phyloP scores from a whole-genome alignment of 2,329 filamentous ascomycete species.

The Alternaria hordeiaustralica region DNA sequence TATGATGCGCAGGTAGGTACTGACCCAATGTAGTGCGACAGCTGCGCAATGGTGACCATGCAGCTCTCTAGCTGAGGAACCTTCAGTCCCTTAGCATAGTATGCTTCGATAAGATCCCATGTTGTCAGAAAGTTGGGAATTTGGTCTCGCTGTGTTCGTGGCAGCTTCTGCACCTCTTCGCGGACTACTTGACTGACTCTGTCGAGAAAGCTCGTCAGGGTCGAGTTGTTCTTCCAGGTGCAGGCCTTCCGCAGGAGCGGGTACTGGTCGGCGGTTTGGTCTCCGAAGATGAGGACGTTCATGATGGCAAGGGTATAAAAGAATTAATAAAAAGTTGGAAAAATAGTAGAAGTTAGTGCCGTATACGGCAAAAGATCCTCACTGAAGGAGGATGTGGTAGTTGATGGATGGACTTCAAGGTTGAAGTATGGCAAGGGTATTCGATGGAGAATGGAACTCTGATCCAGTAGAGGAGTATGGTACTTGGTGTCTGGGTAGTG shows the following conservation, averaged over 20 bases:
- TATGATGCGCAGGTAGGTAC: slow-evolving; percentile 32
- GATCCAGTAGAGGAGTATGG: slow-evolving; percentile 14
- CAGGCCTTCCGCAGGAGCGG: slow-evolving; percentile 61
- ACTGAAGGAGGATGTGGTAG: background rate
- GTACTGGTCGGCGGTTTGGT: slow-evolving; percentile 73
- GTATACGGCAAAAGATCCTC: slow-evolving; percentile 7
- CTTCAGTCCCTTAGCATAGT: slow-evolving; percentile 64
- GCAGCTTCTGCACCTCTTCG: slow-evolving; percentile 65
- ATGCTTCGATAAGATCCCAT: slow-evolving; percentile 69
- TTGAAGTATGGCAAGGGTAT: slow-evolving; percentile 13
- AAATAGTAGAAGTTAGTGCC: slow-evolving; percentile 6
- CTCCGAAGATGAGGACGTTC: slow-evolving; percentile 70
- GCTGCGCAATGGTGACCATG: slow-evolving; percentile 68
- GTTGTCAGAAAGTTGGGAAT: slow-evolving; percentile 69
- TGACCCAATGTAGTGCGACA: slow-evolving; percentile 73
- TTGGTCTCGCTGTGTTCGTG: slow-evolving; percentile 62
- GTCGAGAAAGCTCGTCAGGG: slow-evolving; percentile 68
- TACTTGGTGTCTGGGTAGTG: slow-evolving; percentile 22
- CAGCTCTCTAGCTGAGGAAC: slow-evolving; percentile 69
- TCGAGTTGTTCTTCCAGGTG: slow-evolving; percentile 60
- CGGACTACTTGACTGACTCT: slow-evolving; percentile 64
- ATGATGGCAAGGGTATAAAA: slow-evolving; percentile 43
- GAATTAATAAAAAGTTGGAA: slow-evolving; percentile 21
- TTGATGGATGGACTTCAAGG: slow-evolving; percentile 7
- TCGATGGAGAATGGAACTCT: slow-evolving; percentile 20